phyloP scores from a whole-genome alignment of 805 yeast species.

The Scheffersomyces spartinae region DNA sequence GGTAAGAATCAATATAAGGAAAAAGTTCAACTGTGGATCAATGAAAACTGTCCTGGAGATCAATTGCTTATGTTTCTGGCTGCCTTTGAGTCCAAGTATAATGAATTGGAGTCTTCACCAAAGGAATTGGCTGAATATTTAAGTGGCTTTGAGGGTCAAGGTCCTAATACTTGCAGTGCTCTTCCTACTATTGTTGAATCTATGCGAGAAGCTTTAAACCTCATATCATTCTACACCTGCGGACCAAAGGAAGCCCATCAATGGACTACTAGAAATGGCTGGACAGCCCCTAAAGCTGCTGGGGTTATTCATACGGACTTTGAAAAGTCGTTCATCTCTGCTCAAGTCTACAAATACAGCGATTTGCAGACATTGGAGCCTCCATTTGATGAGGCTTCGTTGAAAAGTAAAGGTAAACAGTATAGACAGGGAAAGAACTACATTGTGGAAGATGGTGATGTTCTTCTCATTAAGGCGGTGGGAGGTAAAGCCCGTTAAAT shows the following conservation, averaged over 20 bases:
- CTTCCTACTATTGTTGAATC: slow-evolving; percentile 51
- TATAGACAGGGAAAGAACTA: slow-evolving; percentile 68
- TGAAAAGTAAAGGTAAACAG: slow-evolving; percentile 47
- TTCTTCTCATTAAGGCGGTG: slow-evolving; percentile 60
- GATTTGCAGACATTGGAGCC: slow-evolving; percentile 28
- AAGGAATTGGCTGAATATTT: slow-evolving; percentile 8
- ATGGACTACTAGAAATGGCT: slow-evolving; percentile 74
- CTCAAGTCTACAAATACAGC: slow-evolving; percentile 58
- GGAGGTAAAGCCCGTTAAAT: no score
- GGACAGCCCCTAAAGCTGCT: slow-evolving; percentile 82
- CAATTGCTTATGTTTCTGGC: slow-evolving; percentile 31
- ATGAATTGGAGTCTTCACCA: slow-evolving; percentile 14
- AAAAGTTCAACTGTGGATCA: slow-evolving; percentile 55
- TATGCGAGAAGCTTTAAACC: slow-evolving; percentile 56
- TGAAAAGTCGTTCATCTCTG: slow-evolving; percentile 69
- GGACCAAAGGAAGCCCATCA: slow-evolving; percentile 79
- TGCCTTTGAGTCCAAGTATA: slow-evolving; percentile 31
- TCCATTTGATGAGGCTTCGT: slow-evolving; percentile 37
- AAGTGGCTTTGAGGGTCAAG: slow-evolving; percentile 20
- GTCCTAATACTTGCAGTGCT: no score
- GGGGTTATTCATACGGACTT: slow-evolving; percentile 83
- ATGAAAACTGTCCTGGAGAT: slow-evolving; percentile 50
- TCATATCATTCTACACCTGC: slow-evolving; percentile 80
- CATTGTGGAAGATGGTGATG: slow-evolving; percentile 75
- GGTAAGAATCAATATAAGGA: slow-evolving; percentile 39